phyloP scores from a whole-genome alignment of 2,329 filamentous ascomycete genomes.

The Aphanocladium album region DNA sequence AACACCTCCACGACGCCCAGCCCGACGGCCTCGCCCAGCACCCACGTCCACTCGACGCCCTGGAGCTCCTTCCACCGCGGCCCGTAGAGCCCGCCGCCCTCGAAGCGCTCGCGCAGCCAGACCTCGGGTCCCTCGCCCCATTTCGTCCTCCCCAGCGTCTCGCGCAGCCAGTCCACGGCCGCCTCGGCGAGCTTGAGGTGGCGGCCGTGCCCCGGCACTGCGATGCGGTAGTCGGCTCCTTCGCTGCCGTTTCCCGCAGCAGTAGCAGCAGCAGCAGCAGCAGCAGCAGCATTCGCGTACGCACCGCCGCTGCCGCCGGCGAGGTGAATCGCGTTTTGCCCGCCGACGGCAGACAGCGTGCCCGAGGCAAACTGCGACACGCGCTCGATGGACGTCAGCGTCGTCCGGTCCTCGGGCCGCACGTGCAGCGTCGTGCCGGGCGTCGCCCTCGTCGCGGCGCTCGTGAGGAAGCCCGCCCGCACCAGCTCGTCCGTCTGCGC shows the following conservation, averaged over 20 bases:
- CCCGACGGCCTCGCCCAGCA: conserved; percentile 65
- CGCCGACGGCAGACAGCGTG: conserved; percentile 63
- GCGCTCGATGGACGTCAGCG: conserved; percentile 55
- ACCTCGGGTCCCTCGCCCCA: conserved; percentile 59
- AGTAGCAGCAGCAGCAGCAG: too few relatives aligned
- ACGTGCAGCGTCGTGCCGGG: conserved; percentile 36
- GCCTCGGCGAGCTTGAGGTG: conserved; percentile 61
- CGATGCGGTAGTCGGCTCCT: conserved; percentile 44
- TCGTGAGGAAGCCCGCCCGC: conserved; percentile 62
- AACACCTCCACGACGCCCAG: conserved; percentile 68
- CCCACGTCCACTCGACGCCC: conserved; percentile 66
- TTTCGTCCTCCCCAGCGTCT: conserved; percentile 52
- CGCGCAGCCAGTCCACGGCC: conserved; percentile 57
- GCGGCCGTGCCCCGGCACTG: conserved; percentile 61
- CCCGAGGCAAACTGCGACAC: conserved; percentile 64
- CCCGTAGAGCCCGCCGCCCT: conserved; percentile 50
- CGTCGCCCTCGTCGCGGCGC: conserved; percentile 24
- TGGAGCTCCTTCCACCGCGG: conserved; percentile 61
- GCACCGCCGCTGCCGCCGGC: conserved; percentile 51
- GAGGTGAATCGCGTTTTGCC: conserved; percentile 57
- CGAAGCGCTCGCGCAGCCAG: conserved; percentile 63
- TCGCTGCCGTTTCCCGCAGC: conserved; percentile 9
- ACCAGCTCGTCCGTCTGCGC: conserved; percentile 55
- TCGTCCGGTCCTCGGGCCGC: conserved; percentile 49
- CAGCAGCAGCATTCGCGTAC: too few relatives aligned